A percentile compares a stretch with the other conserved stretches of the same genome.
phyloP scores from a whole-genome alignment of 1,284 basidiomycete species.

The Trametes polyzona region DNA sequence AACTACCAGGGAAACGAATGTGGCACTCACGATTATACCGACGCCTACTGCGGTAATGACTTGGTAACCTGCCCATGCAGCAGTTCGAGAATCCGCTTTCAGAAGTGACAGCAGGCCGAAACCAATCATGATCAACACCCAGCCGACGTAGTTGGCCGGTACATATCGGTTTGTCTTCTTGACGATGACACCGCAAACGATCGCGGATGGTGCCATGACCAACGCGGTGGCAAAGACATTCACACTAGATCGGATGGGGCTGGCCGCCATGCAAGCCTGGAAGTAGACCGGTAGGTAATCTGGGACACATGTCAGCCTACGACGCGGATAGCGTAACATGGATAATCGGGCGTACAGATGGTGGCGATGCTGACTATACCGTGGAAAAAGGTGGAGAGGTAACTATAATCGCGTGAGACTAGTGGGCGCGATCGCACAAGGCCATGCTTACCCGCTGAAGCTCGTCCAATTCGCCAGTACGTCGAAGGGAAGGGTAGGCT shows the following conservation, averaged over 20 bases:
- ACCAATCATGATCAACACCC: constrained; percentile 20
- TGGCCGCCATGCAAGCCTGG: constrained; percentile 11
- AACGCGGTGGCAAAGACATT: constrained; percentile 10
- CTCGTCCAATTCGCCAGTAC: constrained; percentile 36
- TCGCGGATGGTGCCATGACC: neutral
- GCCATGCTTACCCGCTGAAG: constrained; percentile 36
- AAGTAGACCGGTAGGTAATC: constrained; percentile 23
- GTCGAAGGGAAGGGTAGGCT: constrained; percentile 30
- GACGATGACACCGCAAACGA: constrained; percentile 18
- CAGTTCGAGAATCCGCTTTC: constrained; percentile 10
- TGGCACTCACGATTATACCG: constrained; percentile 18
- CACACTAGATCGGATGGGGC: constrained; percentile 9
- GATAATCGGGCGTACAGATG: constrained; percentile 14
- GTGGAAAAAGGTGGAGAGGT: constrained; percentile 26
- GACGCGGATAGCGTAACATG: neutral
- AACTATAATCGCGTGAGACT: constrained; percentile 12
- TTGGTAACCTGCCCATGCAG: constrained; percentile 15
- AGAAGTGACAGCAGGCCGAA: constrained; percentile 17
- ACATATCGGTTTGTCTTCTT: constrained; percentile 18
- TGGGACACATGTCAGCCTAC: neutral
- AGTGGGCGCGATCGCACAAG: neutral
- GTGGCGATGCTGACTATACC: constrained; percentile 6
- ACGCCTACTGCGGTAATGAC: constrained; percentile 18
- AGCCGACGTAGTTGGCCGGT: constrained; percentile 16
- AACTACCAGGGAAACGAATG: neutral